phyloP scores from a whole-genome alignment of 2,329 filamentous ascomycete species.

The Bretziella fagacearum region DNA sequence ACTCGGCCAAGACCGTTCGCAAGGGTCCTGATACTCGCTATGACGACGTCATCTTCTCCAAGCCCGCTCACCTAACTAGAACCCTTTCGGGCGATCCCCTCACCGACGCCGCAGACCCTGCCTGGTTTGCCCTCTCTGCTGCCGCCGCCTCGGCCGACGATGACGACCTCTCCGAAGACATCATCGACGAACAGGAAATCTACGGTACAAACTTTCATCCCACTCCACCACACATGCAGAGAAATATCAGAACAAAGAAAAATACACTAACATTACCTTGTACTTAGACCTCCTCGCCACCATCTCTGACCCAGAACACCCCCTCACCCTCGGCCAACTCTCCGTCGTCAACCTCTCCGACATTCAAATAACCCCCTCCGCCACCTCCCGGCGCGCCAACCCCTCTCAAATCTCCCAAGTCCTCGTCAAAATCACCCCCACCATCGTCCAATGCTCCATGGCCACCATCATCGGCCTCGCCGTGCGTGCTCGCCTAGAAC shows the following conservation, averaged over 20 bases:
- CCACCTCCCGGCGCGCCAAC: conserved; percentile 24
- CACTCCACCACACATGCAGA: neutral
- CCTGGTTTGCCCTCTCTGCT: conserved; percentile 16
- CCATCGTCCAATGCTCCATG: conserved; percentile 89
- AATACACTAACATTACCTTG: neutral
- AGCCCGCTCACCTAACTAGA: conserved; percentile 27
- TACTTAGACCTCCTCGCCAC: conserved; percentile 67
- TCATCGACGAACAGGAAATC: conserved; percentile 83
- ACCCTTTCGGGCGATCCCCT: conserved; percentile 18
- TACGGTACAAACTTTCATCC: conserved; percentile 44
- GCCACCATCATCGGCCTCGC: conserved; percentile 93
- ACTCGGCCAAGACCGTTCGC: conserved; percentile 29
- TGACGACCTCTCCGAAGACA: conserved; percentile 41
- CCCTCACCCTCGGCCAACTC: conserved; percentile 78
- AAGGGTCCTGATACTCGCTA: conserved; percentile 32
- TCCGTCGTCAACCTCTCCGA: conserved; percentile 94
- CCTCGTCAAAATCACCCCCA: conserved; percentile 80
- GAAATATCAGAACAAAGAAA: neutral
- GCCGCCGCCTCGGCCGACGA: conserved; percentile 42
- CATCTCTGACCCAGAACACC: conserved; percentile 93
- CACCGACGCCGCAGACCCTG: neutral
- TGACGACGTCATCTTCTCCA: conserved; percentile 30
- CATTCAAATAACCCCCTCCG: conserved; percentile 51
- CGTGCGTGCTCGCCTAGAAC: conserved; percentile 78
- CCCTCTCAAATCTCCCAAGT: conserved; percentile 50